phyloP scores from a whole-genome alignment of 768 basidiomycete genomes.

The Pleurotus tuber-regium region DNA sequence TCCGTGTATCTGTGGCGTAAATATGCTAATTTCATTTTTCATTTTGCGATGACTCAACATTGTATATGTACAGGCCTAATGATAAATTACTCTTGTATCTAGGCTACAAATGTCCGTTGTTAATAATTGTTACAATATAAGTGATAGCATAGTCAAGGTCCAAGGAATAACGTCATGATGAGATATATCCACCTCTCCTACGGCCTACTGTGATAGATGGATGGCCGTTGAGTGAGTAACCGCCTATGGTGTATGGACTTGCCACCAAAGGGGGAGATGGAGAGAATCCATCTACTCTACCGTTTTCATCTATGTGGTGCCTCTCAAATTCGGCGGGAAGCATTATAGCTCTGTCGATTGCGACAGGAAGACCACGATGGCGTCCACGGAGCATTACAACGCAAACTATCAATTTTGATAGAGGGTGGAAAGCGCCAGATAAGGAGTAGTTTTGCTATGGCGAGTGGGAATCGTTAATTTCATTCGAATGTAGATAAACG shows the following conservation, averaged over 20 bases:
- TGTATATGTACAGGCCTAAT: too few species aligned
- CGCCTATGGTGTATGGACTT: slow-evolving; percentile 4
- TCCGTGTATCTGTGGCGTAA: too few species aligned
- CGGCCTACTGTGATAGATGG: neutral
- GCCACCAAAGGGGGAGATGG: neutral
- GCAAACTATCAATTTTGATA: slow-evolving; percentile 8
- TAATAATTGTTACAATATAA: too few species aligned
- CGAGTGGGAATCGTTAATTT: neutral
- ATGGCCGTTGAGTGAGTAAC: slow-evolving; percentile 2
- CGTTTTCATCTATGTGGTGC: slow-evolving; percentile 8
- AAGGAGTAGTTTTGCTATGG: slow-evolving; percentile 8
- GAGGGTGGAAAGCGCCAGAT: slow-evolving; percentile 3
- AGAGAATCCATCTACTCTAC: neutral
- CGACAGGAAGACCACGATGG: slow-evolving; percentile 87
- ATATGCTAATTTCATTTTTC: too few species aligned
- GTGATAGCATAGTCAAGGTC: too few species aligned
- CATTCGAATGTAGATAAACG: neutral
- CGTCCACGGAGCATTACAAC: slow-evolving; percentile 59
- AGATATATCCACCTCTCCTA: slow-evolving; percentile 2
- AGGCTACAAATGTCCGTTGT: too few species aligned
- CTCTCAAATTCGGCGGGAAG: slow-evolving; percentile 63
- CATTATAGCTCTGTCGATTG: slow-evolving; percentile 85
- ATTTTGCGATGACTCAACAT: too few species aligned
- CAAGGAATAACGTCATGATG: too few species aligned
- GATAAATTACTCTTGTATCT: too few species aligned